Evolutionary conservation across 371 early-diverging fungal genomes (phyloP).

Genomic region (Mucor irregularis): DNA sequence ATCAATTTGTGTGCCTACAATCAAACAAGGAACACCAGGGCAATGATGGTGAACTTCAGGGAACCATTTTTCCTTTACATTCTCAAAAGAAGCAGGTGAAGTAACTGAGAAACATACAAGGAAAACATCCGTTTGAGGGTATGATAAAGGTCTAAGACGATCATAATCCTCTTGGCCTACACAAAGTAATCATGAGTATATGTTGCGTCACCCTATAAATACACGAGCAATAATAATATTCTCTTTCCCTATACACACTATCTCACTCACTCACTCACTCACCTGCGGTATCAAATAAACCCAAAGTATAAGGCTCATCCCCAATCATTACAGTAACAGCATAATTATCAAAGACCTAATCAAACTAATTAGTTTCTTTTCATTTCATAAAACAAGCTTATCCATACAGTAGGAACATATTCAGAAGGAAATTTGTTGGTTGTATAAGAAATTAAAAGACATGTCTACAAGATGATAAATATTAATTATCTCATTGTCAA

Average conservation of each 20-base stretch:
- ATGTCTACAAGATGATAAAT: slow-evolving; percentile 66
- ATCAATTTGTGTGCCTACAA: slow-evolving; percentile 98
- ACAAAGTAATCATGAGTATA: too few relatives aligned
- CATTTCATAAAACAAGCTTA: neutral
- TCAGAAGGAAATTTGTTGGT: slow-evolving; percentile 98
- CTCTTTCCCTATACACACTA: too few relatives aligned
- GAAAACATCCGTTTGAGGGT: slow-evolving; percentile 93
- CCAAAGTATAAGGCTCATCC: slow-evolving; percentile 88
- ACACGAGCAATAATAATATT: too few relatives aligned
- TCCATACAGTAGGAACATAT: slow-evolving; percentile 95
- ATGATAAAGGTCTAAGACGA: slow-evolving; percentile 95
- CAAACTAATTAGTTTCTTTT: neutral
- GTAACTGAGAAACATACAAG: slow-evolving; percentile 96
- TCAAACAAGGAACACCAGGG: slow-evolving; percentile 95
- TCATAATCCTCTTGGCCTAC: slow-evolving; percentile 95
- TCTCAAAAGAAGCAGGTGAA: slow-evolving; percentile 92
- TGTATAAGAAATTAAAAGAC: slow-evolving; percentile 98
- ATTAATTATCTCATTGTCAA: neutral
- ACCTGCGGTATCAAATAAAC: slow-evolving; percentile 96
- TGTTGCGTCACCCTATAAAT: too few relatives aligned
- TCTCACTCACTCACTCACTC: neutral
- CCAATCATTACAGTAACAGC: slow-evolving; percentile 98
- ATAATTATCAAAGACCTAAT: slow-evolving; percentile 97
- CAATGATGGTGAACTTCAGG: slow-evolving; percentile 96
- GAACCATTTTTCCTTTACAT: slow-evolving; percentile 88